Evolutionary conservation across 306 rosid genomes (phyloP), one percentile per base, ranked within the genome.

Genomic region (Lagenaria siceraria): DNA sequence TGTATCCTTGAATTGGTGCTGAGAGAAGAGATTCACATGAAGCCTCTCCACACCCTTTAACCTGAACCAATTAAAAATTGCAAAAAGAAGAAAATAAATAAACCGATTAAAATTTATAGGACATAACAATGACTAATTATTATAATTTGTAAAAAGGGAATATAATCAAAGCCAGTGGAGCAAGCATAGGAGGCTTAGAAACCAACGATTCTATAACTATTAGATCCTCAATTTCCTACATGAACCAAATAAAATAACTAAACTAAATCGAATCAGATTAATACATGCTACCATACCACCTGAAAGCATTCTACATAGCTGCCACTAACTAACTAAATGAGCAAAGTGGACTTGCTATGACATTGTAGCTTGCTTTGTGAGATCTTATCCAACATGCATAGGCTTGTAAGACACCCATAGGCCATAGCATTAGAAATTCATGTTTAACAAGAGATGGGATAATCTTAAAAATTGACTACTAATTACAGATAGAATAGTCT

Each of bases 1-100:
- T 85, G 84, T 95, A 95, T 68, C 99, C 97, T 77, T 85, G 93
- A 81, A 92, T 85, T 74, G 97, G 99, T 80, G 96, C 88, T 61
- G 95, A 94, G 88, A 94, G 90, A 64, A 89, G 75, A 78, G 96
- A 90, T 54, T 92, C 91, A 80, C 98, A 90, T 33, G 91, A 92
- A 64, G 89, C 89, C 89, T 89, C 95, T 84, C 93, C 95, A 84
- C 95, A 92, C 53, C 96, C 96, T 90, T 85, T 92, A 58, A 92
- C 89, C 98, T 92, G 36, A 46, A 42, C 62, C 33, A 77, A 49
- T 54, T 21, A 77, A 49, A 46, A 36, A 49, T 25, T 4, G 24
- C 11, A 69, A 12, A 65, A 66, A 14, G 24, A 49, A 17, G 33
- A 27, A 73, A 27, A 12, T 19, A 13, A 56, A 38, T 1, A 11